These are phyloP conservation scores for Leccinum barrowsii DNA, from an alignment of 768 basidiomycete species.

Conservation along the genomic window DNA sequence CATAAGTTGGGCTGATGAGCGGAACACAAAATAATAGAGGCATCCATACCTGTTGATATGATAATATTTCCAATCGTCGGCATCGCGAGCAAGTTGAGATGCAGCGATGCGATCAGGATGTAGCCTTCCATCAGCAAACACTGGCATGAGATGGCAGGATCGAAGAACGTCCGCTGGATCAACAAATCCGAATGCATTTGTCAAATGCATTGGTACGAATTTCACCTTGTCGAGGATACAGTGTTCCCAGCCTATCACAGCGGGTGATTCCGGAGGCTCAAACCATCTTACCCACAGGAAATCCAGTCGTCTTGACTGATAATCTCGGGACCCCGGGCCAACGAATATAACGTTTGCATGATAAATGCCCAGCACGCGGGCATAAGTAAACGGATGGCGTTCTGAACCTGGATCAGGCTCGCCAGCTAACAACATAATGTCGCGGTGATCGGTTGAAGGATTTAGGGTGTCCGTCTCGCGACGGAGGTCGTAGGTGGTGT, in stretches of 20 bases:
- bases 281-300: background rate
- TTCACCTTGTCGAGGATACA: background rate
- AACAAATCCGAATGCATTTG: background rate
- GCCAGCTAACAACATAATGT: background rate
- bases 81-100: background rate
- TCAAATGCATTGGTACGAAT: background rate
- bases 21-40: background rate
- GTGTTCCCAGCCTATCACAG: background rate
- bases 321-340: too few relatives aligned
- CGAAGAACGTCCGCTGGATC: background rate
- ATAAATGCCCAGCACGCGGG: too few relatives aligned
- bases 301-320: background rate
- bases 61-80: background rate
- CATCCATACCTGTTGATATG: background rate
- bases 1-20: background rate
- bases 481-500: background rate
- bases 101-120: background rate
- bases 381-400: background rate
- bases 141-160: background rate
- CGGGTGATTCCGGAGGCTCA: background rate
- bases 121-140: background rate
- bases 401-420: background rate
- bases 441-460: background rate
- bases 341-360: too few relatives aligned
- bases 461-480: background rate